These are phyloP conservation scores for Elsinoe australis DNA, from an alignment of 2,329 filamentous ascomycete species.

Conservation along the genomic window DNA sequence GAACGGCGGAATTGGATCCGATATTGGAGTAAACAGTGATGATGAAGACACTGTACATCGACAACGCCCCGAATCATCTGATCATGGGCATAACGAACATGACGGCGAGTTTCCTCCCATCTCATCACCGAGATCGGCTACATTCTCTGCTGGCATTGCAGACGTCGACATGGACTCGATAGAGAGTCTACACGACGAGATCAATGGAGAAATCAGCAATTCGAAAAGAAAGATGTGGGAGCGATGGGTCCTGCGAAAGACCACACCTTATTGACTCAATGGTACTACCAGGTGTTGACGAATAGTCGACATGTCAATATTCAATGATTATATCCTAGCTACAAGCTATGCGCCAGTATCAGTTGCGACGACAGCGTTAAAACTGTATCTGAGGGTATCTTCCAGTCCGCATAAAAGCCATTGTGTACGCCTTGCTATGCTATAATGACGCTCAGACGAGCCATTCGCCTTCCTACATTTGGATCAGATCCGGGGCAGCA, in stretches of 20 bases:
- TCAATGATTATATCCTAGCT: too few relatives aligned
- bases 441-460: not conserved
- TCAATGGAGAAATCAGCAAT: constrained; percentile 37
- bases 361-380: too few relatives aligned
- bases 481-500: constrained; percentile 63
- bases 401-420: too few relatives aligned
- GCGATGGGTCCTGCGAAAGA: constrained; percentile 44
- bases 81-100: constrained; percentile 33
- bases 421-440: not conserved
- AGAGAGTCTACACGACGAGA: constrained; percentile 44
- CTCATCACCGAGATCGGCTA: constrained; percentile 36
- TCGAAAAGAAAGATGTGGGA: constrained; percentile 49
- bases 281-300: too few relatives aligned
- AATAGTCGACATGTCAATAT: too few relatives aligned
- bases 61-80: constrained; percentile 29
- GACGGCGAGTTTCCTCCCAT: constrained; percentile 41
- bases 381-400: too few relatives aligned
- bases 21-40: constrained; percentile 19
- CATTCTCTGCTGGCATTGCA: constrained; percentile 41
- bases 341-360: too few relatives aligned
- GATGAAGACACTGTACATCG: constrained; percentile 25
- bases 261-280: too few relatives aligned
- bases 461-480: constrained; percentile 33
- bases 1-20: constrained; percentile 20
- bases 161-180: constrained; percentile 33